A percentile compares a stretch with the other conserved stretches of the same genome.
Conservation (phyloP, 495 filamentous ascomycete species). For the Xylaria curta region DNA sequence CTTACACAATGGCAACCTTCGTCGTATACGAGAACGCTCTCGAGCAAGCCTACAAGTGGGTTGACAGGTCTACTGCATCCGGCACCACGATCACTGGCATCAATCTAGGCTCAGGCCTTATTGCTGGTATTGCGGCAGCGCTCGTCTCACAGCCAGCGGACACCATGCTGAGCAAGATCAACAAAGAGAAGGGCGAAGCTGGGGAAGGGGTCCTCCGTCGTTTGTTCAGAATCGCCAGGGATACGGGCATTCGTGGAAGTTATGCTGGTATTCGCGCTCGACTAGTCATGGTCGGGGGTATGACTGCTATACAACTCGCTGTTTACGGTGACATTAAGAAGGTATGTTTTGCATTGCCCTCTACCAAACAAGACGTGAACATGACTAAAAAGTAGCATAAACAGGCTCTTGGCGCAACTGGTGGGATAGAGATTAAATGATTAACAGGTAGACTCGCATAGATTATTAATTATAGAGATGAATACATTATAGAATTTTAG, state of each 20-base stretch:
- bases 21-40: slow-evolving; percentile 86
- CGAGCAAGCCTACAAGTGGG: slow-evolving; percentile 67
- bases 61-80: slow-evolving; percentile 66
- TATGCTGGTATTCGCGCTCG: slow-evolving; percentile 80
- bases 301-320: slow-evolving; percentile 84
- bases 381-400: slow-evolving; percentile 20
- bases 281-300: slow-evolving; percentile 73
- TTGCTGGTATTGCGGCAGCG: slow-evolving; percentile 87
- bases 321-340: slow-evolving; percentile 80
- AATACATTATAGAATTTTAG: not conserved
- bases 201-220: slow-evolving; percentile 78
- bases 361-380: not conserved
- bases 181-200: slow-evolving; percentile 81
- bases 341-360: slow-evolving; percentile 32
- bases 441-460: not conserved
- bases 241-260: slow-evolving; percentile 76
- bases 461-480: not conserved
- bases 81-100: slow-evolving; percentile 70
- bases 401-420: slow-evolving; percentile 39
- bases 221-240: slow-evolving; percentile 79
- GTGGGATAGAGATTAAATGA: slow-evolving; percentile 23
- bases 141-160: slow-evolving; percentile 86
- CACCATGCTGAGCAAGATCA: slow-evolving; percentile 91
- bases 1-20: slow-evolving; percentile 92
- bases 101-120: slow-evolving; percentile 82